Evolutionary conservation across 331 rosid species (phyloP).

Genomic region (Malus hybrid): DNA sequence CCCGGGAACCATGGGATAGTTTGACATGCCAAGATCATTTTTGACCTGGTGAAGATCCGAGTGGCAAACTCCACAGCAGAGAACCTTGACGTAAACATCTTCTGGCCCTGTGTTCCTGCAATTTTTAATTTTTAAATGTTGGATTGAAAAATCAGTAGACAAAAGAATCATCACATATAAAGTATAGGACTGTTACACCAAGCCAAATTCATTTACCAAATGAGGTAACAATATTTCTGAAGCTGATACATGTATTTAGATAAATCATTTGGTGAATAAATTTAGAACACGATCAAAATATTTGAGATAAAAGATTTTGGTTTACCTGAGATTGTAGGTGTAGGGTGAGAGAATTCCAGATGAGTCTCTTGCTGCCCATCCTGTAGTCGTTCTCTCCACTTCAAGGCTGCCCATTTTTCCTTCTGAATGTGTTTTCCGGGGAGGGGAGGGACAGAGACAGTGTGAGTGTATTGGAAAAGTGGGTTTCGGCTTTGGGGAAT

Average conservation of each 20-base stretch:
- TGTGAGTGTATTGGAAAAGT: background rate
- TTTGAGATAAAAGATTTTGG: too few relatives aligned
- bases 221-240: background rate
- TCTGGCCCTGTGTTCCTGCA: slow-evolving; percentile 74
- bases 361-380: slow-evolving; percentile 85
- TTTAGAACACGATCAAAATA: too few relatives aligned
- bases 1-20: slow-evolving; percentile 98
- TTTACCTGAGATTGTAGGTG: slow-evolving; percentile 54
- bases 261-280: background rate
- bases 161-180: background rate
- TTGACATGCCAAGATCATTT: slow-evolving; percentile 79
- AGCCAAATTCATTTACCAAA: too few relatives aligned
- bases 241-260: background rate
- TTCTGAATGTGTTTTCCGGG: background rate
- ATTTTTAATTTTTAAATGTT: background rate
- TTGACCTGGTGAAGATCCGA: slow-evolving; percentile 74
- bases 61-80: slow-evolving; percentile 81
- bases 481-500: background rate
- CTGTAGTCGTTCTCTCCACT: slow-evolving; percentile 47
- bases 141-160: background rate
- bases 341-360: slow-evolving; percentile 88
- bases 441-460: background rate
- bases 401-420: slow-evolving; percentile 54
- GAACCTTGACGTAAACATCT: slow-evolving; percentile 71
- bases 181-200: too few relatives aligned